Conservation (phyloP, 2,329 filamentous ascomycete genomes). For the Acrocalymma vagum region DNA sequence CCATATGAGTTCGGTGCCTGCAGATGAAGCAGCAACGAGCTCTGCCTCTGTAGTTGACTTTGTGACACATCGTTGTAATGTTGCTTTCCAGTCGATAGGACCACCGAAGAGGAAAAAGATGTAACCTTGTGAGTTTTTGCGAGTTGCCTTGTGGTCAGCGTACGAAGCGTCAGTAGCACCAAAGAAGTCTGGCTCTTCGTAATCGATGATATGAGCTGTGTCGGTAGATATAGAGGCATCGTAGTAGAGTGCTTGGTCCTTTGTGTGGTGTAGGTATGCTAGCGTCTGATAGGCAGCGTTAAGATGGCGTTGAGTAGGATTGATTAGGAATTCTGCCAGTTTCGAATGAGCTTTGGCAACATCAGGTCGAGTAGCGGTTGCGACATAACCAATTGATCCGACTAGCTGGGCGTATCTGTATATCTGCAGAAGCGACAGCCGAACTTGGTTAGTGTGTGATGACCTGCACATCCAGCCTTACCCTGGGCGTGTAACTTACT, state of each 20-base stretch:
- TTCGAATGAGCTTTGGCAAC: constrained; percentile 21
- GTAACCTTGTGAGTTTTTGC: constrained; percentile 24
- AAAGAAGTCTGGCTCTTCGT: constrained; percentile 20
- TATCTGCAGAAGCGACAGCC: too few species aligned
- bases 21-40: constrained; percentile 13
- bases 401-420: too few species aligned
- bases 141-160: constrained; percentile 18
- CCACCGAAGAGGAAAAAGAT: constrained; percentile 24
- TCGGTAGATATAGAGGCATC: constrained; percentile 10
- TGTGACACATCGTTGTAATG: constrained; percentile 14
- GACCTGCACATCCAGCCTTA: too few species aligned
- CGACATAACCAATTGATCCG: constrained; percentile 23
- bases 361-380: constrained; percentile 19
- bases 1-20: constrained; percentile 11
- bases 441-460: too few species aligned
- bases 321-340: constrained; percentile 22
- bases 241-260: constrained; percentile 11
- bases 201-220: constrained; percentile 11
- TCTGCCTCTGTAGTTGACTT: constrained; percentile 29
- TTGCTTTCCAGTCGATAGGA: constrained; percentile 16
- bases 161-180: constrained; percentile 22
- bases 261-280: constrained; percentile 16
- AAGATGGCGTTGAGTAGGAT: constrained; percentile 18
- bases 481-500: too few species aligned
- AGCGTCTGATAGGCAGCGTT: constrained; percentile 17